These are phyloP conservation scores for Orbilia oligospora DNA, from an alignment of 2,329 filamentous ascomycete genomes.

Conservation along the genomic window DNA sequence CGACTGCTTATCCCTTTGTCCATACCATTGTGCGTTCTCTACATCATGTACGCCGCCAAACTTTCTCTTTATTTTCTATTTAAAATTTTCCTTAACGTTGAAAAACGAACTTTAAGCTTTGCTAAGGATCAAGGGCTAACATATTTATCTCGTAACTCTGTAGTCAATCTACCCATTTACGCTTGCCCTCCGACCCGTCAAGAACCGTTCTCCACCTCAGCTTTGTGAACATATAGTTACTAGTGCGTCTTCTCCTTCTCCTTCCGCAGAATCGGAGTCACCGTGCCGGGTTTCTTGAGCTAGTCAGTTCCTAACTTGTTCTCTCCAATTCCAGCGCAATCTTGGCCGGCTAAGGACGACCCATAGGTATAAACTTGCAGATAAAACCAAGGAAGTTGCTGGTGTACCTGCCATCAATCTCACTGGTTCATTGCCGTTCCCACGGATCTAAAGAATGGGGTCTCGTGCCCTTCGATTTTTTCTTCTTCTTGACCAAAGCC, in stretches of 20 bases:
- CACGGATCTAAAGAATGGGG: not conserved
- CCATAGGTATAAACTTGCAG: slow-evolving; percentile 4
- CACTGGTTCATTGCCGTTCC: slow-evolving; percentile 18
- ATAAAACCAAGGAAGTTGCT: not conserved
- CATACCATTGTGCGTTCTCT: slow-evolving; percentile 47
- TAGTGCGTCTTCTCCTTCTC: slow-evolving; percentile 34
- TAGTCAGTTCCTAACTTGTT: slow-evolving; percentile 33
- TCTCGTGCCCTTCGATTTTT: not conserved
- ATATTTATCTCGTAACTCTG: slow-evolving; percentile 8
- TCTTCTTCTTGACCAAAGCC: not conserved
- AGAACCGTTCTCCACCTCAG: slow-evolving; percentile 43
- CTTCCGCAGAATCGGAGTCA: slow-evolving; percentile 4
- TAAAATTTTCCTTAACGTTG: slow-evolving; percentile 15
- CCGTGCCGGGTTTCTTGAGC: slow-evolving; percentile 8
- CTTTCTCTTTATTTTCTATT: slow-evolving; percentile 14
- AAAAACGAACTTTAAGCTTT: not conserved
- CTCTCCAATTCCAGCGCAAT: slow-evolving; percentile 40
- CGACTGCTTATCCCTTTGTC: slow-evolving; percentile 31
- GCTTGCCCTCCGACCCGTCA: slow-evolving; percentile 49
- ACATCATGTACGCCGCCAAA: slow-evolving; percentile 40
- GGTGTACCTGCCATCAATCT: slow-evolving; percentile 1
- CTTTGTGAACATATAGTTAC: slow-evolving; percentile 40
- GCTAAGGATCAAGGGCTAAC: slow-evolving; percentile 26
- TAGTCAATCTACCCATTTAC: slow-evolving; percentile 57
- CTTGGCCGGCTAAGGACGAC: slow-evolving; percentile 50